phyloP scores from a whole-genome alignment of 2,329 filamentous ascomycete species.

The Venturia carpophila region DNA sequence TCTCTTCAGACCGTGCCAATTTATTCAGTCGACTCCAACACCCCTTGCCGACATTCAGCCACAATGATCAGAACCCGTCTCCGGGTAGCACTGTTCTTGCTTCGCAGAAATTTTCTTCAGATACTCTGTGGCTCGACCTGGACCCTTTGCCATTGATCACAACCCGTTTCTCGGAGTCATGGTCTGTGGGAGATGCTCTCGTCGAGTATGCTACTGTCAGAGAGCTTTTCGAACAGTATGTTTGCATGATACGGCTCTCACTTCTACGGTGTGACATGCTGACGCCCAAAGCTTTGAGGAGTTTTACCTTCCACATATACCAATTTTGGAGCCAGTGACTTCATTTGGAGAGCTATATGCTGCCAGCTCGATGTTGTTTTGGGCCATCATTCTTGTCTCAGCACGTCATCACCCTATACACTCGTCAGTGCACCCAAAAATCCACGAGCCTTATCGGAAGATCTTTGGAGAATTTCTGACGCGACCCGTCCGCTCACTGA shows the following conservation, averaged over 20 bases:
- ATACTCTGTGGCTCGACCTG: neutral
- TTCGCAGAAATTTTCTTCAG: neutral
- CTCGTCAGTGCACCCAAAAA: constrained; percentile 2
- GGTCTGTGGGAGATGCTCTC: neutral
- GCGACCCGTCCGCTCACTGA: constrained; percentile 14
- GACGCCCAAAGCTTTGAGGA: constrained; percentile 16
- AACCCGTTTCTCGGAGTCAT: neutral
- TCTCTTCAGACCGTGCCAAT: neutral
- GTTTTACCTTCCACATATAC: constrained; percentile 16
- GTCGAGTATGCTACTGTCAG: neutral
- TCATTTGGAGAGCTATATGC: constrained; percentile 12
- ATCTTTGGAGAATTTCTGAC: constrained; percentile 6
- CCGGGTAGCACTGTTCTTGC: neutral
- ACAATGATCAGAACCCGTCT: neutral
- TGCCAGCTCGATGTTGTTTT: constrained; percentile 16
- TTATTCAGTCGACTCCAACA: neutral
- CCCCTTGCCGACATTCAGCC: neutral
- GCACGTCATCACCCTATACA: constrained; percentile 17
- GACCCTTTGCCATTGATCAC: neutral
- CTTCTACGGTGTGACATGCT: neutral
- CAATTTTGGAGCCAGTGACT: constrained; percentile 18
- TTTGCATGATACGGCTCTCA: neutral
- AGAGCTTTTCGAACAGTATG: constrained; percentile 4
- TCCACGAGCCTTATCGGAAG: constrained; percentile 11
- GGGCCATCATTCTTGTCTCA: constrained; percentile 16